These are phyloP conservation scores for Pholiota adiposa DNA, from an alignment of 1,284 basidiomycete genomes.

Conservation along the genomic window DNA sequence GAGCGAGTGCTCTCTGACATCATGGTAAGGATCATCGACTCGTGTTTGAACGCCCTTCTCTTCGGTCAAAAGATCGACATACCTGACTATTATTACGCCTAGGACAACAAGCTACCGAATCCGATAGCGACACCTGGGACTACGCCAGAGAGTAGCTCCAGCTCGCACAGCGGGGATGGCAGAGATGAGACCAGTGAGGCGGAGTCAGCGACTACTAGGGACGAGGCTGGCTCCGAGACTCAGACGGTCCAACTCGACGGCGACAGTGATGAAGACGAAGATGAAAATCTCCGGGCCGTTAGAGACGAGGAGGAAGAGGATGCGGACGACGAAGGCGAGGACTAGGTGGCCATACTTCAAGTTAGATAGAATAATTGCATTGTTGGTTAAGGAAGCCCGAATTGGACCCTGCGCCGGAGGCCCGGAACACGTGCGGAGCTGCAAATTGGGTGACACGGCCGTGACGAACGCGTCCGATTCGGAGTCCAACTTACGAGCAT, in stretches of 20 bases:
- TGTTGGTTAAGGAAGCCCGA: not conserved
- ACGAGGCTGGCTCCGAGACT: not conserved
- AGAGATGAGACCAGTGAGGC: not conserved
- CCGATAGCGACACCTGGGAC: conserved; percentile 2
- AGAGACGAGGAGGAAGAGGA: not conserved
- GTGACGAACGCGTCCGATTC: not conserved
- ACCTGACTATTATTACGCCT: not conserved
- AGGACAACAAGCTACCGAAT: conserved; percentile 1
- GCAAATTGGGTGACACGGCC: not conserved
- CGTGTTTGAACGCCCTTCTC: not conserved
- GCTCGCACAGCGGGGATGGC: not conserved
- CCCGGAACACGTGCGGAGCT: not conserved
- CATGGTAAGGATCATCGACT: not conserved
- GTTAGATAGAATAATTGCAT: not conserved
- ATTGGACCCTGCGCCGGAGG: too few species aligned
- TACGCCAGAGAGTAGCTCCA: not conserved
- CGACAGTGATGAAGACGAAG: not conserved
- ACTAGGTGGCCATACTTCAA: not conserved
- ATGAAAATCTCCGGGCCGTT: not conserved
- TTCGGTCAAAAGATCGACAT: not conserved
- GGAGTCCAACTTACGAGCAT: conserved; percentile 6
- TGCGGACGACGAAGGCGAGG: not conserved
- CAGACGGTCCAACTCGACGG: not conserved
- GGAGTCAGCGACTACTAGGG: not conserved
- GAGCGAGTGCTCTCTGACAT: conserved; percentile 6